Evolutionary conservation across 352 stramenopile species (phyloP).

Genomic region (Pythium diclinum): DNA sequence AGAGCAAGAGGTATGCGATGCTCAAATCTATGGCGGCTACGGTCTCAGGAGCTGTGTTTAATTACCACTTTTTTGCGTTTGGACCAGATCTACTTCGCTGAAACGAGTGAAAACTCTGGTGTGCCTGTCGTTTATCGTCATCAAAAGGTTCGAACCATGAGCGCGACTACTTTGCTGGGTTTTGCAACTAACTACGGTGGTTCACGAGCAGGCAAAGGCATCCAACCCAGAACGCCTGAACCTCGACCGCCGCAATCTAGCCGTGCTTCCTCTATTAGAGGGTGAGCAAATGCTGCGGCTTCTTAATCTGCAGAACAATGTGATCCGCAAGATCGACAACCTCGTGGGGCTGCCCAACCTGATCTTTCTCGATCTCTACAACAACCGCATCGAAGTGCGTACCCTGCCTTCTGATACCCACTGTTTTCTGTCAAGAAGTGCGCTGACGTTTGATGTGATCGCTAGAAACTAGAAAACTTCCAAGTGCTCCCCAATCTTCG

Average conservation of each 20-base stretch:
- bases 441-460: not conserved
- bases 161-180: not conserved
- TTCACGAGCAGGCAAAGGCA: constrained; percentile 41
- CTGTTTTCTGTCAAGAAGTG: too few relatives aligned
- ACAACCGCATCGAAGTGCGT: constrained; percentile 85
- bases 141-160: constrained; percentile 42
- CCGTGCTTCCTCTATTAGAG: constrained; percentile 82
- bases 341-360: constrained; percentile 82
- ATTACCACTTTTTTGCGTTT: not conserved
- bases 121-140: constrained; percentile 73
- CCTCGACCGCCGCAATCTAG: constrained; percentile 81
- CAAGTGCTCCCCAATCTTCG: constrained; percentile 77
- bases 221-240: constrained; percentile 86
- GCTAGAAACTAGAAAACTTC: constrained; percentile 74
- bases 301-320: constrained; percentile 92
- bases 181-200: not conserved
- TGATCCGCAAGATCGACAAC: constrained; percentile 83
- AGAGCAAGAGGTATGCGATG: constrained; percentile 3
- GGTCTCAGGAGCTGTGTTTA: not conserved
- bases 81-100: constrained; percentile 65
- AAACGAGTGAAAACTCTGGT: constrained; percentile 60
- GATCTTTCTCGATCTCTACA: constrained; percentile 93
- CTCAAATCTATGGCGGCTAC: not conserved
- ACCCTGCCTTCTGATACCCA: not conserved
- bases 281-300: constrained; percentile 86